Evolutionary conservation across 768 basidiomycete genomes (phyloP), one percentile per base, ranked within the genome.

Genomic region (Boletus reticulatus): DNA sequence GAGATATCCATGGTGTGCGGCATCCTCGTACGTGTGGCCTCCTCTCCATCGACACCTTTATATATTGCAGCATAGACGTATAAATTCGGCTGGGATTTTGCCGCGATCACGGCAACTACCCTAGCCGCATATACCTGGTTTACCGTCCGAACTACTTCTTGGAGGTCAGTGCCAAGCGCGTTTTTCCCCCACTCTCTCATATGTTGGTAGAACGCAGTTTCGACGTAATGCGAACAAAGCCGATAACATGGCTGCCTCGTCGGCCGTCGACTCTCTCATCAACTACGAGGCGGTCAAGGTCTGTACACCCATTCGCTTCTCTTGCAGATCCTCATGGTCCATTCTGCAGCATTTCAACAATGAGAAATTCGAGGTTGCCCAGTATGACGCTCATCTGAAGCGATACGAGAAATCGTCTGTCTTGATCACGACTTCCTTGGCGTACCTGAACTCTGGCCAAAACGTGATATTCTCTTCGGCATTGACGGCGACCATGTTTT

Each of bases 231-330:
- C 96, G 0, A 99, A 99, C 72, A 82, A 89, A 54, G 97, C 97
- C 0, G 97, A 99, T 62, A 98, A 99, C 73, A 91, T 89, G 67
- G 95, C 96, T 17, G 97, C 96, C 0, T 91, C 92, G 0, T 83
- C 89, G 3, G 92, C 93, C 4, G 93, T 98, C 4, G 97, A 99
- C 68, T 92, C 95, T 0, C 76, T 99, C 43, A 96, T 99, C 70
- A 99, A 99, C 67, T 98, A 93, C 65, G 97, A 99, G 69, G 97
- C 97, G 4, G 97, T 99, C 65, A 99, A 98, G 82, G 95, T 94
- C 58, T 16, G 66, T 39, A 3, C 14, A 14, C n/a, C 4, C 31
- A 1, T 72, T 19, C 16, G 14, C 34, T 51, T 29, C 55, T 4
- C 24, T 9, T 17, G 43, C 17, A 41, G 43, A 10, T 38, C 20